Base-by-base conservation (phyloP, 371 early-diverging fungal species). In the Entomophthora muscae region DNA sequence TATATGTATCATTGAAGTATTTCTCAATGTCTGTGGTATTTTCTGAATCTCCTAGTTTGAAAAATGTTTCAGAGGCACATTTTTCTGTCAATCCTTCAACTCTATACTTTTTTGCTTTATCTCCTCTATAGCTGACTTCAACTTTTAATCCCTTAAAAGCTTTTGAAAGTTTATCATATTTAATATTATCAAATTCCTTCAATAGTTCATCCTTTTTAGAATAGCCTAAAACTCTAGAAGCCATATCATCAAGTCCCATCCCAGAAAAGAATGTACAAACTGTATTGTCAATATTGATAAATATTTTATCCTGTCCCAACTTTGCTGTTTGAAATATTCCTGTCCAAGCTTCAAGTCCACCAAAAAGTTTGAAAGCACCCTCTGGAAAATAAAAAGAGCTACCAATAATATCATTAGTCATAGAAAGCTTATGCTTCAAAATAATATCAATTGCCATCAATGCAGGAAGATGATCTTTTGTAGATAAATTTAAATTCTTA, bases 321-420 rank as follows among this genome's bases (percentile, higher is more conserved):
- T 86, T 76, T 24, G 89, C 80, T 27, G 88, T 85, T 67, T 91
- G 90, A 65, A 88, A 90, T 72, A 82, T 90, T 12, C 96, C 96
- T 66, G 84, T 84, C 92, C 93, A 91, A 2, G 90, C 81, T 72
- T 90, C 91, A n/a, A n/a, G n/a, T 27, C 91, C 93, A 54, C 86
- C 85, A 33, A 75, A 76, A 31, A 82, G 76, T 0, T 71, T 59
- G 26, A 71, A 67, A 0, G 78, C 73, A 30, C 82, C 81, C n/a
- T 76, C 75, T 21, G 83, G 78, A 1, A 86, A 89, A 69, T 80
- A 94, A 75, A 92, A 93, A 5, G 90, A 91, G 0, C 93, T 79
- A 26, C 90, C 91, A 32, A 90, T 79, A 22, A 82, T 86, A 2
- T 81, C 75, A 70, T 86, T 82, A 51, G 70, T 66, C 65, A 82